Evolutionary conservation across 1,284 basidiomycete species (phyloP), one percentile per base, ranked within the genome.

Genomic region (Marasmius oreades): DNA sequence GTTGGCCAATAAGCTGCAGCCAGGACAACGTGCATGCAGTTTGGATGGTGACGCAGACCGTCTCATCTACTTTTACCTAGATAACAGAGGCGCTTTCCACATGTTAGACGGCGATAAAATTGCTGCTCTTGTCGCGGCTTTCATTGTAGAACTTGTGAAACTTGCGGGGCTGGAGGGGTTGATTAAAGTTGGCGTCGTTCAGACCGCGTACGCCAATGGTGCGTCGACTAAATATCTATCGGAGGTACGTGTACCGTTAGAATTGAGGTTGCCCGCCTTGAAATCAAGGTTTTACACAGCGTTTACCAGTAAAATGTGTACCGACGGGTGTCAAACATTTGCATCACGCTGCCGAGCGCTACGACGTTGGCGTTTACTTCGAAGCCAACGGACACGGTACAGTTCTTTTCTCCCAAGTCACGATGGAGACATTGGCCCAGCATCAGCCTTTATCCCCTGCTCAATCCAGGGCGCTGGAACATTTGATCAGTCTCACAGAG

Each of bases 361-460:
- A 90, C 72, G 87, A 95, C 68, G 84, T 99, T 61, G 97, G 97
- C 26, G 93, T 99, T 47, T 99, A 99, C 77, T 99, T 99, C 67
- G 97, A 99, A 73, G 97, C 97, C 52, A 99, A 99, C 69, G 97
- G 97, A 0, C 97, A 99, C 67, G 97, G 97, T 39, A 99, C 97
- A 1, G 93, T 99, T 46, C 74, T 99, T 52, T 99, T 99, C 75
- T 98, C 96, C 2, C 80, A 80, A 7, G 71, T 79, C 20, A 89
- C 92, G 1, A 77, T 86, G 48, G 75, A 81, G 31, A 81, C 72
- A 37, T 76, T 96, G 26, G 69, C 77, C 45, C 73, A 74, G 10
- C 77, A 92, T 62, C 77, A 88, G 63, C 89, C 93, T 1, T 81
- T 84, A 26, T 91, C 90, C 2, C 89, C 92, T 16, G 86, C 90